These are phyloP conservation scores for Fagus crenata DNA, from an alignment of 306 rosid genomes.

Conservation along the genomic window DNA sequence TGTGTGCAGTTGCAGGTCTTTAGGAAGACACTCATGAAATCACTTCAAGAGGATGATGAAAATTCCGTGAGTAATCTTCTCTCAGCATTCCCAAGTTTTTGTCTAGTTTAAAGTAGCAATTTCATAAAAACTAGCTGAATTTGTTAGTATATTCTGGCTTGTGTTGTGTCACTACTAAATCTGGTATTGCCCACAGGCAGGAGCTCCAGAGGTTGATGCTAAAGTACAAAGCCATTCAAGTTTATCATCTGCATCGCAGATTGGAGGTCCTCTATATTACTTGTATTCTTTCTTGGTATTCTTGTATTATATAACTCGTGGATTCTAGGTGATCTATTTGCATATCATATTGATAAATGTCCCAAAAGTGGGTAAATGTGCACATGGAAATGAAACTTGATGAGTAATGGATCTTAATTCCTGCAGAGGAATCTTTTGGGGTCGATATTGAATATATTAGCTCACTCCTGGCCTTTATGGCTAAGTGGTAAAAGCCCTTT, in stretches of 20 bases:
- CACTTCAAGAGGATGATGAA: conserved; percentile 78
- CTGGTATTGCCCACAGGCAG: conserved; percentile 37
- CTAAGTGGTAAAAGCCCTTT: neutral
- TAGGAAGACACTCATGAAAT: conserved; percentile 82
- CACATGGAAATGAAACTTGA: neutral
- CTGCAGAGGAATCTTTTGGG: neutral
- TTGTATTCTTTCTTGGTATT: neutral
- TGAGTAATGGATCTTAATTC: neutral
- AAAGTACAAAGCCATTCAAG: conserved; percentile 47
- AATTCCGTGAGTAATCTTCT: conserved; percentile 49
- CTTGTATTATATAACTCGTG: conserved; percentile 4
- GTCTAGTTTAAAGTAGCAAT: conserved; percentile 5
- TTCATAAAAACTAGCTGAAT: conserved; percentile 3
- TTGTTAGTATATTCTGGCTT: conserved; percentile 16
- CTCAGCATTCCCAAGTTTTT: neutral
- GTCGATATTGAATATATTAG: conserved; percentile 3
- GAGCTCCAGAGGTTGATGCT: conserved; percentile 45
- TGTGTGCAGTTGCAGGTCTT: conserved; percentile 79
- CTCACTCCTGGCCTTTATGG: neutral
- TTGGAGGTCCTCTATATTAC: conserved; percentile 48
- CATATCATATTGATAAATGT: conserved; percentile 8
- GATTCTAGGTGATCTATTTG: conserved; percentile 1
- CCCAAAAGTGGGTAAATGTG: neutral
- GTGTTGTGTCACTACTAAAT: conserved; percentile 3
- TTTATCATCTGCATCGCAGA: conserved; percentile 44